Evolutionary conservation across 2,329 filamentous ascomycete genomes (phyloP), one percentile per base, ranked within the genome.

Genomic region (Ophiostoma piceae): DNA sequence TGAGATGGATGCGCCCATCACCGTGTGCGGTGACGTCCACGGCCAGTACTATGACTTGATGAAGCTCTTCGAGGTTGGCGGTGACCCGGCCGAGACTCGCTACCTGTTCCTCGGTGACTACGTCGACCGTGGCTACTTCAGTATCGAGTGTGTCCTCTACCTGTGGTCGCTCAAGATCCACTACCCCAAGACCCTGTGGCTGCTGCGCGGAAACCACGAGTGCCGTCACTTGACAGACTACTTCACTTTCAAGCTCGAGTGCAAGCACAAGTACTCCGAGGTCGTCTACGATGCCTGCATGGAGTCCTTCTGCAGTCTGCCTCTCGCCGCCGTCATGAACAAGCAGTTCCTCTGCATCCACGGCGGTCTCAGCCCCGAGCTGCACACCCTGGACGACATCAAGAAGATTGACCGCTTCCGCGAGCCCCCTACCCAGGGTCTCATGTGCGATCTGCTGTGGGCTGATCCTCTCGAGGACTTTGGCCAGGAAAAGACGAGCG

Each of bases 371-470:
- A 97, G 94, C 79, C 95, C 95, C 7, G 95, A 99, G 80, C 83
- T 99, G 73, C 94, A 98, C 80, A 97, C 94, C 4, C 84, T 99
- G 69, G 95, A 99, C 75, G 95, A 99, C 76, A 82, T 99, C 75
- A 93, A 94, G 84, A 91, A 84, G 90, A 96, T 99, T 80, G 94
- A 99, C 79, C 93, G 95, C 71, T 99, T 99, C 87, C 88, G 94
- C 71, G 95, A 99, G 80, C 95, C 95, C 65, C 95, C 95, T 3
- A 99, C 95, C 2, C 94, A 98, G 77, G 95, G 95, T 67, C 84
- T 99, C 75, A 99, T 99, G 95, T 99, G 95, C 81, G 95, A 99
- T 78, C 97, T 99, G 73, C 90, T 99, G 35, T 99, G 95, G 95
- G 95, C 95, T 66, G 95, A 99, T 78, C 95, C 95, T 65, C 86